Conservation (phyloP, 495 filamentous ascomycete genomes). For the Aspergillus steynii region DNA sequence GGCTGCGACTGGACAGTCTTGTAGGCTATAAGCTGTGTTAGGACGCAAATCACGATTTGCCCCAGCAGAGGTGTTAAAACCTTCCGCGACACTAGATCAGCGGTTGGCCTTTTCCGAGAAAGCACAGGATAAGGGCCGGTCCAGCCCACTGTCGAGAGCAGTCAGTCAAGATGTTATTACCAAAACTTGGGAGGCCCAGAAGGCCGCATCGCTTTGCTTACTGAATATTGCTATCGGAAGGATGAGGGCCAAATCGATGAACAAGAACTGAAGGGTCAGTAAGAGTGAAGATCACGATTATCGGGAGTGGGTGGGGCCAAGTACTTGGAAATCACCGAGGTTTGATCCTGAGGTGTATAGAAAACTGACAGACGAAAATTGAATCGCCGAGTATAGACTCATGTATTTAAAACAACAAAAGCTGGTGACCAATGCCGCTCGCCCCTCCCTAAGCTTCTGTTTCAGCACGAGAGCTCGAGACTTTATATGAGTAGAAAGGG, state of each 20-base stretch:
- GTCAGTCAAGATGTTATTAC: neutral
- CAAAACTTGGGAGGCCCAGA: neutral
- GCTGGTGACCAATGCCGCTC: conserved; percentile 92
- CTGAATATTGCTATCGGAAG: conserved; percentile 96
- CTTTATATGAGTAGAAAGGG: neutral
- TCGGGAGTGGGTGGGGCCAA: conserved; percentile 5
- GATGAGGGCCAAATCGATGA: conserved; percentile 90
- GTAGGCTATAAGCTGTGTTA: conserved; percentile 75
- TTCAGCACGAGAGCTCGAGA: conserved; percentile 5
- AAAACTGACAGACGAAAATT: conserved; percentile 98
- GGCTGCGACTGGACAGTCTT: conserved; percentile 68
- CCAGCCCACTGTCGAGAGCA: conserved; percentile 82
- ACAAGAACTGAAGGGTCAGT: conserved; percentile 66
- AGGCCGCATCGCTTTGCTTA: conserved; percentile 38
- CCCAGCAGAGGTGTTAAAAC: conserved; percentile 87
- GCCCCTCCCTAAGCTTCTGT: conserved; percentile 66
- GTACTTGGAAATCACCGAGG: conserved; percentile 90
- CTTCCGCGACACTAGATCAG: conserved; percentile 90
- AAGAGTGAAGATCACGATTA: conserved; percentile 9
- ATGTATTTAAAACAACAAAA: conserved; percentile 99
- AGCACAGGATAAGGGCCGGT: conserved; percentile 78
- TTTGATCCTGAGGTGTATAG: conserved; percentile 95
- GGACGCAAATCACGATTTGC: conserved; percentile 79
- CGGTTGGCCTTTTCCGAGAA: conserved; percentile 82
- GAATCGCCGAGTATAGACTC: conserved; percentile 97